Base-by-base conservation (phyloP, 352 stramenopile genomes). In the Elongisporangium prolatum region DNA sequence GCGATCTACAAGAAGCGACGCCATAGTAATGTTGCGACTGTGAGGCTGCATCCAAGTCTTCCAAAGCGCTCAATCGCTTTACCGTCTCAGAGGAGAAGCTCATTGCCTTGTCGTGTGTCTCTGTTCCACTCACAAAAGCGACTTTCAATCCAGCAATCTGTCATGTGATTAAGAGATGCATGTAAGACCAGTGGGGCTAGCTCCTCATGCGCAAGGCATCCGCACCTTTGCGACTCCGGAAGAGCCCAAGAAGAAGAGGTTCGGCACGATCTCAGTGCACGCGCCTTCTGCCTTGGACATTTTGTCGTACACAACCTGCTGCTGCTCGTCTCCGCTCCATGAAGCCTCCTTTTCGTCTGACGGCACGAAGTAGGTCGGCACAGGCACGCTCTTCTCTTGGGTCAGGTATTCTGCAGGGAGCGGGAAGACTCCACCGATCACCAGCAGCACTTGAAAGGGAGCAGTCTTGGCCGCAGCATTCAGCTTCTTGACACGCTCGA, bases 401-500 rank as follows among this genome's bases (percentile, higher is more conserved):
- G 34, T 56, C 2, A 87, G 24, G 59, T 80, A 86, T n/a, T 75
- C 71, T 3, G 53, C 47, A 0, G 80, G 81, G 38, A 91, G 69
- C 37, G 81, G 77, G 21, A 88, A 73, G 53, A 69, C 80, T 25
- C 71, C 62, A 21, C 84, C 80, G 13, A 91, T 62, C 20, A 75
- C 87, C 18, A 93, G 48, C 3, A 93, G 72, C 40, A 75, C 64
- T 38, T 89, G 74, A 50, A 89, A 93, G 0, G 75, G 68, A 10
- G 75, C 67, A 21, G 61, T 67, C 58, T 88, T 90, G 6, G 72
- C 61, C 0, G 68, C 53, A 1, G 71, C 74, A 59, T 91, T 86
- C 11, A 94, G 71, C 64, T 91, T 92, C 21, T 77, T 66, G 50
- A 73, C 75, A 59, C 84, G 84, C 55, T 90, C 77, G 37, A 86